Evolutionary conservation across 371 early-diverging fungal species (phyloP).

Genomic region (Apophysomyces elegans): DNA sequence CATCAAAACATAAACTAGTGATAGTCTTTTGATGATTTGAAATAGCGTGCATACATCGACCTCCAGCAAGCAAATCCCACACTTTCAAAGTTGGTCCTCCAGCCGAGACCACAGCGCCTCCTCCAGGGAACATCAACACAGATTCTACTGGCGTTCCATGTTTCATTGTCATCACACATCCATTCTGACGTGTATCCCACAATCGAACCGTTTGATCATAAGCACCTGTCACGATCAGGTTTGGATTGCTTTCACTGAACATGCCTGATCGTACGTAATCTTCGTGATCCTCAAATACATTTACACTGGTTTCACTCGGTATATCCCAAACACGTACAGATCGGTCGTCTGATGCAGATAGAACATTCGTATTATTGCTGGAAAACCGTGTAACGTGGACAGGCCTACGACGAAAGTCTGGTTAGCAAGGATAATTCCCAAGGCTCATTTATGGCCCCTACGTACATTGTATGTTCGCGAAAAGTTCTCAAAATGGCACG

Average conservation of each 20-base stretch:
- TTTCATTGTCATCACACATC: constrained; percentile 78
- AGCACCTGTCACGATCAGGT: constrained; percentile 84
- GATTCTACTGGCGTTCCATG: constrained; percentile 91
- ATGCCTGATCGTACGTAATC: constrained; percentile 88
- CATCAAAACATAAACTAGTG: constrained; percentile 86
- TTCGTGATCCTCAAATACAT: constrained; percentile 81
- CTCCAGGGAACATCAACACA: constrained; percentile 84
- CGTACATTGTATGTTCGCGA: constrained; percentile 81
- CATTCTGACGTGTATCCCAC: constrained; percentile 85
- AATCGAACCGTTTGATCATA: constrained; percentile 94
- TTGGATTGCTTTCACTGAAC: constrained; percentile 78
- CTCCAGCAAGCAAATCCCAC: constrained; percentile 88
- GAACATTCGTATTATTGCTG: constrained; percentile 75
- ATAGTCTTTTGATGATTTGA: constrained; percentile 95
- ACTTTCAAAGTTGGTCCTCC: constrained; percentile 84
- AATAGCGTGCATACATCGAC: constrained; percentile 73
- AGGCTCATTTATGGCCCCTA: neutral
- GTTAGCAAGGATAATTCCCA: too few species aligned
- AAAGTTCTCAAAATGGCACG: constrained; percentile 90
- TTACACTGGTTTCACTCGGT: constrained; percentile 76
- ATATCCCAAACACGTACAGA: constrained; percentile 94
- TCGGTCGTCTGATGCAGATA: constrained; percentile 90
- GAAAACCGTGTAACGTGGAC: constrained; percentile 85
- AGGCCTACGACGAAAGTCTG: constrained; percentile 52
- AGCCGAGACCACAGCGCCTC: constrained; percentile 80